Conservation (phyloP, 139 green algal genomes). For the Chlorella sp. region DNA sequence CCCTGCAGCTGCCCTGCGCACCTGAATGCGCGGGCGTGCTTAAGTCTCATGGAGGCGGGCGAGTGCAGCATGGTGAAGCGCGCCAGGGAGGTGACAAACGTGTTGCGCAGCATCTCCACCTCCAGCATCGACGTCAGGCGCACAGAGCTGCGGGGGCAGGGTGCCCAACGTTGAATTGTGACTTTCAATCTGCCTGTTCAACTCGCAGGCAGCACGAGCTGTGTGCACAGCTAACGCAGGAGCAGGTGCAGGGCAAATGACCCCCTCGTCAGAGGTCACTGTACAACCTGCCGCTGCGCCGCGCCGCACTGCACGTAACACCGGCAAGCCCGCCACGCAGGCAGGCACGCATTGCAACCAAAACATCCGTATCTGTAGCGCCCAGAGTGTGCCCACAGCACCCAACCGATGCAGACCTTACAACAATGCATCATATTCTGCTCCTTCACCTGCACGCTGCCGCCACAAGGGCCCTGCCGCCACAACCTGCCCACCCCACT, state of each 20-base stretch:
- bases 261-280: too few species aligned
- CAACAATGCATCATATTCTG: not conserved
- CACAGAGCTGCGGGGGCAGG: slow-evolving; percentile 53
- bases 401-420: too few species aligned
- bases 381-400: not conserved
- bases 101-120: slow-evolving; percentile 90
- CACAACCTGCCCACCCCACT: not conserved
- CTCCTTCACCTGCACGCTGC: not conserved
- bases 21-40: slow-evolving; percentile 88
- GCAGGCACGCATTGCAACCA: not conserved
- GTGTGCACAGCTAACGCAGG: not conserved
- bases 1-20: not conserved
- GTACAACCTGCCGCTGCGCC: too few species aligned
- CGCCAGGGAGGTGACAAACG: slow-evolving; percentile 76
- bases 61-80: slow-evolving; percentile 75
- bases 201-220: not conserved
- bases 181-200: too few species aligned
- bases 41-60: slow-evolving; percentile 77
- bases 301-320: too few species aligned
- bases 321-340: too few species aligned
- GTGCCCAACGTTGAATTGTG: not conserved
- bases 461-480: not conserved
- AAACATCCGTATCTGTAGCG: not conserved
- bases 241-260: not conserved
- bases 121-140: slow-evolving; percentile 75